A percentile compares a stretch with the other conserved stretches of the same genome.
phyloP scores from a whole-genome alignment of 208 protist species.

The Herpetomonas muscarum region DNA sequence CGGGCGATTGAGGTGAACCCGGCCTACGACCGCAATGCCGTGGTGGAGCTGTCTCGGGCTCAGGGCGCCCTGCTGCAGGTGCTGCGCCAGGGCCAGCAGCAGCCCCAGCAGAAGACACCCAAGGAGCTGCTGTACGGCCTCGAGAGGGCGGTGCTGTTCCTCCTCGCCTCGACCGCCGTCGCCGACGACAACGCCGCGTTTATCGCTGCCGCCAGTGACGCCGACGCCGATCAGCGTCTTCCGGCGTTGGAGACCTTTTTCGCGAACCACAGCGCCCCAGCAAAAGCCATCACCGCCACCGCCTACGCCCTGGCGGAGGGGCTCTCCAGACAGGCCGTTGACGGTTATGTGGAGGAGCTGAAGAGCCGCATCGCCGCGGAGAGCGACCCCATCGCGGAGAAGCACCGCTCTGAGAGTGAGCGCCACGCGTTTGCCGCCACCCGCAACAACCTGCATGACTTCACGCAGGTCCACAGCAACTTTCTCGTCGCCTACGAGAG shows the following conservation, averaged over 20 bases:
- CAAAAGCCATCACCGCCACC: slow-evolving; percentile 32
- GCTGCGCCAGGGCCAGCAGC: slow-evolving; percentile 24
- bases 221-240: slow-evolving; percentile 25
- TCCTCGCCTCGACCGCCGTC: slow-evolving; percentile 41
- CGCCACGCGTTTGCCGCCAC: slow-evolving; percentile 35
- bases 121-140: slow-evolving; percentile 52
- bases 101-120: slow-evolving; percentile 23
- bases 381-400: slow-evolving; percentile 10
- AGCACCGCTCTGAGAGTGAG: slow-evolving; percentile 22
- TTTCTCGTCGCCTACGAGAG: slow-evolving; percentile 32
- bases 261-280: slow-evolving; percentile 29
- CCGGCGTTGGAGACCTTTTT: slow-evolving; percentile 41
- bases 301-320: slow-evolving; percentile 50
- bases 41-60: slow-evolving; percentile 31
- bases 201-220: slow-evolving; percentile 19
- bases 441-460: slow-evolving; percentile 38
- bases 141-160: slow-evolving; percentile 34
- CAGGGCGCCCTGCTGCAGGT: slow-evolving; percentile 40
- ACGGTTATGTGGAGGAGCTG: slow-evolving; percentile 24
- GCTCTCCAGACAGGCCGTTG: slow-evolving; percentile 24
- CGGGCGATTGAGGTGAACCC: slow-evolving; percentile 44
- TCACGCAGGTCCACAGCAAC: slow-evolving; percentile 25
- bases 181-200: slow-evolving; percentile 12
- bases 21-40: slow-evolving; percentile 28
- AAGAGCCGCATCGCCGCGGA: slow-evolving; percentile 31